Evolutionary conservation across 2,329 filamentous ascomycete genomes (phyloP).

Genomic region (Apiospora malaysiana): DNA sequence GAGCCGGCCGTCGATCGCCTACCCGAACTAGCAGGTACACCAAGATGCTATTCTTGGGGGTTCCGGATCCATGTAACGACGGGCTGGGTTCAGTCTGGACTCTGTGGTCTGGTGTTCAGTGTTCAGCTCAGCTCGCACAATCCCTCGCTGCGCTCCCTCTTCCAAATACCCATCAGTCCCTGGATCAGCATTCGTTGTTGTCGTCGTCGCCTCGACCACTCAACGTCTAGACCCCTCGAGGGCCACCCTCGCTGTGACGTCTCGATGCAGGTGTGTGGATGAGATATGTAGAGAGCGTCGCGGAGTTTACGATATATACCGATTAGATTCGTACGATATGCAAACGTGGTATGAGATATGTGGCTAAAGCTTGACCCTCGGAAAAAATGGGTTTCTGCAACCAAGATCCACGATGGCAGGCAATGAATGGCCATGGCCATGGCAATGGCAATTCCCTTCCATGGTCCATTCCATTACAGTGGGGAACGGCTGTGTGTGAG

Average conservation of each 20-base stretch:
- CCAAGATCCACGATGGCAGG: constrained; percentile 10
- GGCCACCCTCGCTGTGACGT: not conserved
- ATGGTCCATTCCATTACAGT: not conserved
- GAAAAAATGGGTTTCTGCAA: constrained; percentile 1
- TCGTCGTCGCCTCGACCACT: not conserved
- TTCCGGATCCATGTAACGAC: not conserved
- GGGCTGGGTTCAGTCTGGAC: not conserved
- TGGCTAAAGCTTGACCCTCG: constrained; percentile 11
- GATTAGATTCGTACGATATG: constrained; percentile 18
- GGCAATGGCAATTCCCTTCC: constrained; percentile 2
- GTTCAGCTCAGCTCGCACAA: constrained; percentile 18
- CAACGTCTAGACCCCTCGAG: not conserved
- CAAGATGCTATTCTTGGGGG: constrained; percentile 14
- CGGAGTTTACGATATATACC: constrained; percentile 15
- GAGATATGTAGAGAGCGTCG: not conserved
- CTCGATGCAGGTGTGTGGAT: constrained; percentile 6
- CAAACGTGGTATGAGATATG: constrained; percentile 15
- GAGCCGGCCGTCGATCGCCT: constrained; percentile 7
- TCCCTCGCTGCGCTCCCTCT: not conserved
- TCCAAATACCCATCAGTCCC: not conserved
- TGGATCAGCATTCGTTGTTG: not conserved
- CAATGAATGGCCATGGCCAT: too few relatives aligned
- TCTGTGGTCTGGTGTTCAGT: not conserved
- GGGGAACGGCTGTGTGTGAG: not conserved
- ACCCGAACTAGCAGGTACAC: constrained; percentile 15